Evolutionary conservation across 2,329 filamentous ascomycete genomes (phyloP).

Genomic region (Cadophora sp.): DNA sequence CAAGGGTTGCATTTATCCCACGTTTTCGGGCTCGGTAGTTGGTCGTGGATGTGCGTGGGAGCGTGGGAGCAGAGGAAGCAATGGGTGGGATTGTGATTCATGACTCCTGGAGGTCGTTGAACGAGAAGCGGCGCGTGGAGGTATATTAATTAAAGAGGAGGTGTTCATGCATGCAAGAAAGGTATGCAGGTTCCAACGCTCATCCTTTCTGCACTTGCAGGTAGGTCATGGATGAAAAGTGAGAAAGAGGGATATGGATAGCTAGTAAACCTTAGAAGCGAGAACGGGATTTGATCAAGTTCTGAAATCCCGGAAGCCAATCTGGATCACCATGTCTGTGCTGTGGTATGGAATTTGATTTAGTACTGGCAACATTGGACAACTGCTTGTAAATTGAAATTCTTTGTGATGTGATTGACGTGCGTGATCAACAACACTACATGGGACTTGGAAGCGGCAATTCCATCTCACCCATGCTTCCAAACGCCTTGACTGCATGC

Average conservation of each 20-base stretch:
- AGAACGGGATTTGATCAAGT: background rate
- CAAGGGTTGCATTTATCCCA: background rate
- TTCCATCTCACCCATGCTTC: background rate
- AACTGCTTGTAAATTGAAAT: background rate
- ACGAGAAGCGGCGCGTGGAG: too few relatives aligned
- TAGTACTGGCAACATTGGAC: background rate
- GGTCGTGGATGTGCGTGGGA: background rate
- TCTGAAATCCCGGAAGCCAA: background rate
- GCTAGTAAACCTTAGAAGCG: background rate
- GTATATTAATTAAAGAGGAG: background rate
- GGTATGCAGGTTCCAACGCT: slow-evolving; percentile 1
- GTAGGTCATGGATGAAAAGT: background rate
- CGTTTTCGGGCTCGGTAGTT: background rate
- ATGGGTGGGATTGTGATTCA: background rate
- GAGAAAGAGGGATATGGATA: background rate
- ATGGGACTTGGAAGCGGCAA: background rate
- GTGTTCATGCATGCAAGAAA: background rate
- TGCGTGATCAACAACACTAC: background rate
- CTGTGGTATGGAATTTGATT: background rate
- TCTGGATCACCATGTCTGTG: background rate
- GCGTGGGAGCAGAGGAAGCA: background rate
- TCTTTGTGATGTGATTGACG: background rate
- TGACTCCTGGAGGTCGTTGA: background rate
- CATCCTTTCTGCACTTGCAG: background rate
- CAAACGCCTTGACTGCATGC: background rate